A percentile compares a stretch with the other conserved stretches of the same genome.
phyloP scores from a whole-genome alignment of 139 green algal species.

The Chlamydomonas schloesseri region DNA sequence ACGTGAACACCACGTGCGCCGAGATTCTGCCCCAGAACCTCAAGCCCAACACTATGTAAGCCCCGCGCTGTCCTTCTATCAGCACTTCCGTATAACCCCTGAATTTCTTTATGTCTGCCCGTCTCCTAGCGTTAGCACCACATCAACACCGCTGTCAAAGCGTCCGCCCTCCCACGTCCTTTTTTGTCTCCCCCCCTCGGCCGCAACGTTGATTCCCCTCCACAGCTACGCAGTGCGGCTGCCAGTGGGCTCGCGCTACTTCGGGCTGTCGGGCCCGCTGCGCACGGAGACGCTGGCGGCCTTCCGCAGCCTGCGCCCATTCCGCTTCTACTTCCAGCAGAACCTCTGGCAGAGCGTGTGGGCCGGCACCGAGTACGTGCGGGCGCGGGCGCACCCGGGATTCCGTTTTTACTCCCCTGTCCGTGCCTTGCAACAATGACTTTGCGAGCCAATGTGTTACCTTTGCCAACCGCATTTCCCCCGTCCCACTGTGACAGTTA shows the following conservation, averaged over 20 bases:
- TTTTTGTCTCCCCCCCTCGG: background rate
- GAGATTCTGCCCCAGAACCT: background rate
- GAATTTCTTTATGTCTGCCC: background rate
- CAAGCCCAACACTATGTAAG: background rate
- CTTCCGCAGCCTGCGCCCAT: background rate
- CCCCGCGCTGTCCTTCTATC: too few species aligned
- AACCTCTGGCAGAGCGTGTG: background rate
- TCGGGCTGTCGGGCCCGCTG: slow-evolving; percentile 17
- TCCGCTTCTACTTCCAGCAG: background rate
- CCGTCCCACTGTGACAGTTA: too few species aligned
- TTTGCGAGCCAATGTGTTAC: too few species aligned
- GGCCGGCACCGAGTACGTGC: background rate
- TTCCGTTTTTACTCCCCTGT: too few species aligned
- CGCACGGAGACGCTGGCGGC: background rate
- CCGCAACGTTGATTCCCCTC: too few species aligned
- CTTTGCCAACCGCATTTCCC: too few species aligned
- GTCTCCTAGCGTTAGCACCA: too few species aligned
- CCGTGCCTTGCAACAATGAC: too few species aligned
- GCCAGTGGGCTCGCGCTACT: slow-evolving; percentile 42
- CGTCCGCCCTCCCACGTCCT: too few species aligned
- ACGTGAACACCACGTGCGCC: slow-evolving; percentile 9
- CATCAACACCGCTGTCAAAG: too few species aligned
- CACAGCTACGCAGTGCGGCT: slow-evolving; percentile 23
- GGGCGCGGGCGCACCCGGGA: too few species aligned
- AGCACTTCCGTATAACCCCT: too few species aligned